Percentiles rank a stretch among this genome's conserved stretches.
Evolutionary conservation across 768 basidiomycete species (phyloP).

Genomic region (Hydnomerulius pinastri): DNA sequence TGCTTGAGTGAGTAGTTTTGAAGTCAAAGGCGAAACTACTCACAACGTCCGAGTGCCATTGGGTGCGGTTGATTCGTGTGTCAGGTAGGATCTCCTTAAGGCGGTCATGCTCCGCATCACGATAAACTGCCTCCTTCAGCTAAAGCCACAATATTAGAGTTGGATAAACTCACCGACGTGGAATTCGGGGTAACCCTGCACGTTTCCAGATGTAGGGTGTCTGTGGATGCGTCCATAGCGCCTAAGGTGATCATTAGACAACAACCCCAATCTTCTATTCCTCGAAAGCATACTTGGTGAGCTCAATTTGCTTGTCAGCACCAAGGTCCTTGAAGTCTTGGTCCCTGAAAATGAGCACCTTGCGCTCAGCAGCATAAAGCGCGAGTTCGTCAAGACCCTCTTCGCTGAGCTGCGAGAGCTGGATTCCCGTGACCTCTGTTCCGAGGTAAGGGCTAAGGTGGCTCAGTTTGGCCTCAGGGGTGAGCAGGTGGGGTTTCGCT

Average conservation of each 20-base stretch:
- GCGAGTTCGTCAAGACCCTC: slow-evolving; percentile 58
- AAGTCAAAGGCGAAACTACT: slow-evolving; percentile 14
- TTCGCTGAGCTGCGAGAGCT: slow-evolving; percentile 51
- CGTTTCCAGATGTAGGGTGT: slow-evolving; percentile 52
- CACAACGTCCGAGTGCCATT: slow-evolving; percentile 60
- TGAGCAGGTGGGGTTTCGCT: slow-evolving; percentile 52
- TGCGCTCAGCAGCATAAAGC: slow-evolving; percentile 51
- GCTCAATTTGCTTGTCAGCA: slow-evolving; percentile 53
- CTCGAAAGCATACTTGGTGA: slow-evolving; percentile 37
- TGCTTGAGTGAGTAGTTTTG: not conserved
- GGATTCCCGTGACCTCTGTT: slow-evolving; percentile 51
- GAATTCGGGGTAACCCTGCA: slow-evolving; percentile 58
- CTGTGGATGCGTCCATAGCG: slow-evolving; percentile 49
- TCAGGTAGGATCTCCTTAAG: slow-evolving; percentile 46
- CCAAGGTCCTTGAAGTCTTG: slow-evolving; percentile 64
- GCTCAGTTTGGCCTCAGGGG: slow-evolving; percentile 35
- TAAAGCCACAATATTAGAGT: not conserved
- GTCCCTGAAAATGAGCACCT: slow-evolving; percentile 56
- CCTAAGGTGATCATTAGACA: slow-evolving; percentile 17
- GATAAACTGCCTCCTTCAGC: slow-evolving; percentile 42
- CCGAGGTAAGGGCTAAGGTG: slow-evolving; percentile 54
- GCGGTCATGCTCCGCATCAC: slow-evolving; percentile 44
- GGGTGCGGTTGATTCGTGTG: slow-evolving; percentile 42
- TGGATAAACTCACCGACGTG: slow-evolving; percentile 50
- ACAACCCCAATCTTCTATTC: not conserved